Evolutionary conservation across 2,329 filamentous ascomycete species (phyloP).

Genomic region (Diaporthe vexans): DNA sequence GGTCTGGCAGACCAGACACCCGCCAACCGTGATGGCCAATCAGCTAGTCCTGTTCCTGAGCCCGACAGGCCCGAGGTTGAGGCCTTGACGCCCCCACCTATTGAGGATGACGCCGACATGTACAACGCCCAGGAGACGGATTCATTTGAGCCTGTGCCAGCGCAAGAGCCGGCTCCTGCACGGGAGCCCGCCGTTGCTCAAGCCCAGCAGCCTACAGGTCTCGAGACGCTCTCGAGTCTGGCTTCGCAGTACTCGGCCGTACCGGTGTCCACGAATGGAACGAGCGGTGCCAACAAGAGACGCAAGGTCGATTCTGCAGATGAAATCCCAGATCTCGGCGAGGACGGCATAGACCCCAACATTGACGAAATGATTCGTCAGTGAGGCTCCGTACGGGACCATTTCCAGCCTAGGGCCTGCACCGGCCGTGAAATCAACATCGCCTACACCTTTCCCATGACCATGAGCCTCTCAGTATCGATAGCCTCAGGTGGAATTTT

Average conservation of each 20-base stretch:
- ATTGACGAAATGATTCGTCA: slow-evolving; percentile 66
- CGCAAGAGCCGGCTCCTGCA: slow-evolving; percentile 39
- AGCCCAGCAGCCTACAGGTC: slow-evolving; percentile 50
- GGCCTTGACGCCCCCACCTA: slow-evolving; percentile 84
- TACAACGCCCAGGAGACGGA: slow-evolving; percentile 41
- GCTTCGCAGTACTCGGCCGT: slow-evolving; percentile 64
- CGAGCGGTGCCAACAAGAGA: slow-evolving; percentile 70
- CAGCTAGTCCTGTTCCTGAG: slow-evolving; percentile 66
- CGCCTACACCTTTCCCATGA: no score
- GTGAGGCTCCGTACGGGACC: background rate
- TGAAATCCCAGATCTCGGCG: slow-evolving; percentile 68
- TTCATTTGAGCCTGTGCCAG: slow-evolving; percentile 43
- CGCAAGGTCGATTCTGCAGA: slow-evolving; percentile 65
- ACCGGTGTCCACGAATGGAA: slow-evolving; percentile 54
- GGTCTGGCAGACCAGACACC: slow-evolving; percentile 74
- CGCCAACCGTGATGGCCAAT: slow-evolving; percentile 61
- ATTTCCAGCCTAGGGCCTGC: no score
- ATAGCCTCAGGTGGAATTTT: background rate
- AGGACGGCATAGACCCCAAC: slow-evolving; percentile 68
- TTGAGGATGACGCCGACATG: slow-evolving; percentile 58
- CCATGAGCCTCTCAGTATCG: background rate
- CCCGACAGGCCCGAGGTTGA: slow-evolving; percentile 85
- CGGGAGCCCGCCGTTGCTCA: slow-evolving; percentile 43
- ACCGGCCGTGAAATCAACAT: background rate
- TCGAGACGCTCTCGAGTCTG: slow-evolving; percentile 57